These are phyloP conservation scores for Aureobasidium namibiae DNA, from an alignment of 2,329 filamentous ascomycete genomes.

Conservation along the genomic window DNA sequence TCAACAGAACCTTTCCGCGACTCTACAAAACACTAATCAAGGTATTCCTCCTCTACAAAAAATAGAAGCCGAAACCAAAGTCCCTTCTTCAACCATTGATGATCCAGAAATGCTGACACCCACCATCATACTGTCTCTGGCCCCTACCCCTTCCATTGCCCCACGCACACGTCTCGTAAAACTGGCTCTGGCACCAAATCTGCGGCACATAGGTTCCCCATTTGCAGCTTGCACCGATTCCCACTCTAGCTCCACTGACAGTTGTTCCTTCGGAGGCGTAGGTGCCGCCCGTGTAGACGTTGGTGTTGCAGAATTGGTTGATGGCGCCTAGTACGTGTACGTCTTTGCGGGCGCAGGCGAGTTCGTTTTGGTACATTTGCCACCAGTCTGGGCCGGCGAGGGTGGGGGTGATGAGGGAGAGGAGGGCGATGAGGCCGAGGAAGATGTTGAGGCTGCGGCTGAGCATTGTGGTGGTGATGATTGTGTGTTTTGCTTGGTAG, in stretches of 20 bases:
- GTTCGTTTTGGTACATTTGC: not conserved
- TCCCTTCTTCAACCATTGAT: not conserved
- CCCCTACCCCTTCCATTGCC: not conserved
- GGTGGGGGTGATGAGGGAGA: not conserved
- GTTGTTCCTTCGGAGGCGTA: not conserved
- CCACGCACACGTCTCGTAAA: not conserved
- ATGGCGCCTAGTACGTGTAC: not conserved
- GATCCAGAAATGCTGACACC: not conserved
- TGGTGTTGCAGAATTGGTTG: not conserved
- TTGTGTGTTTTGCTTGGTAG: not conserved
- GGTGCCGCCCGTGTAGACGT: not conserved
- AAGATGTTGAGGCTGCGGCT: not conserved
- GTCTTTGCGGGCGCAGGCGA: not conserved
- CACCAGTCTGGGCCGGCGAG: not conserved
- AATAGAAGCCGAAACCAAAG: too few relatives aligned
- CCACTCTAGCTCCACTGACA: not conserved
- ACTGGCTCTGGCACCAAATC: conserved; percentile 1
- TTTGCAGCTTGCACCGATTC: not conserved
- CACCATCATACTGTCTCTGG: not conserved
- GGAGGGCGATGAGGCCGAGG: not conserved
- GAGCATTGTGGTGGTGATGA: not conserved
- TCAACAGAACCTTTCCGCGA: not conserved
- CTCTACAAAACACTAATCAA: not conserved
- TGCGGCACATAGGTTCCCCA: not conserved
- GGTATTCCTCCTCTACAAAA: not conserved